Evolutionary conservation across 176 grass and related monocot species (phyloP), one percentile per base, ranked within the genome.

Genomic region (Musa schizocarpa): DNA sequence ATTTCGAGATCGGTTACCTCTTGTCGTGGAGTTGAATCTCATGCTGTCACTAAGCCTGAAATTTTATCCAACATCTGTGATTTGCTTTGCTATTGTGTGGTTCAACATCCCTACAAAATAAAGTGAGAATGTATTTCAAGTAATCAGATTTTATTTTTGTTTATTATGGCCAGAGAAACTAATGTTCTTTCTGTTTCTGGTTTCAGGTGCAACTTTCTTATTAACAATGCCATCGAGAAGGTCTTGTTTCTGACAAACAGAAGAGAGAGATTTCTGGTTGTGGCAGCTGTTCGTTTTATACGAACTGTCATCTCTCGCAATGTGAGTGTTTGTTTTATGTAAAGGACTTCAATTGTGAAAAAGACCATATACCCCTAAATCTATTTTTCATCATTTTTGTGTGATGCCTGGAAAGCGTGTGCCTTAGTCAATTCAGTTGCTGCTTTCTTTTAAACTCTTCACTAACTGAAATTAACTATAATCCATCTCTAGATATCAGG

Each of bases 21-120:
- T 76, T 71, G n/a, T 64, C 62, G 53, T 78, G 62, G 81, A 87
- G 79, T 74, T 80, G 68, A 82, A 81, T 57, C 63, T 26, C 54
- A 71, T 83, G 75, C 77, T 78, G 1, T 62, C 26, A 51, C 68
- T 73, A 89, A 82, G 64, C 52, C 81, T 78, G 87, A 89, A 84
- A 96, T 78, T 78, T 81, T 96, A 73, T 78, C 81, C 63, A 83
- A 86, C 81, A 89, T 96, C 49, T 96, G 89, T 6, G 89, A 96
- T 52, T 72, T 96, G 81, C 78, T 96, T 70, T 84, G 77, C 76
- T 96, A 89, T 70, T 96, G 87, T 76, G 85, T 87, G 66, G 62
- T 81, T 80, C 76, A 88, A 52, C 81, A 92, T 82, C 83, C 81
- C 24, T 67, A 88, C 85, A 82, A 57, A 72, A 96, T 87, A 50